Evolutionary conservation across 208 protist species (phyloP), one percentile per base, ranked within the genome.

Genomic region (Leishmania gerbilli): DNA sequence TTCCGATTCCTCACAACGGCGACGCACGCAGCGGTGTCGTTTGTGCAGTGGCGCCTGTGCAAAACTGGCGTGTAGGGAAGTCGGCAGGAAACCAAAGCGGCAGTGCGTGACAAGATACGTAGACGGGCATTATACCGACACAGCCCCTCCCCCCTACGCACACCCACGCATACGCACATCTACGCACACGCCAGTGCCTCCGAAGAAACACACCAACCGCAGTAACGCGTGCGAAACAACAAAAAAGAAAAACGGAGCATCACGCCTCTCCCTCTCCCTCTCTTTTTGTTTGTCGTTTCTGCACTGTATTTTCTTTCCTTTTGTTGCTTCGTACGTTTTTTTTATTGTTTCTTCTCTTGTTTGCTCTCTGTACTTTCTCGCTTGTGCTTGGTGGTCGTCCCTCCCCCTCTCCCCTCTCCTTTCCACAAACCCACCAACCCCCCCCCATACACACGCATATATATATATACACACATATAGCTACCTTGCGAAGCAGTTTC

Each of bases 301-400:
- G 21, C 60, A 15, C 51, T 47, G 45, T 42, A 55, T 64, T 64
- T 64, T 64, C n/a, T 64, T 65, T 76, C 5, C 21, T 76, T 24
- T 56, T 58, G 71, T 56, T 37, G 8, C 0, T 74, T 37, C 19
- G 7, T 47, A 13, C 15, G 2, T 15, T 49, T 67, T 47, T 67
- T n/a, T n/a, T n/a, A n/a, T 56, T 58, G 71, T 56, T 42, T 79
- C 42, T 40, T 74, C 27, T 49, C 71, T 55, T 58, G 4, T 76
- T 55, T 71, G 1, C 62, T 65, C 42, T 15, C 65, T 45, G 37
- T 71, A 17, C 15, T 24, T 42, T 71, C 8, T 72, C 45, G 53
- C 34, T 37, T 2, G 11, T 31, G 76, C 56, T 64, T 76, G 71
- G 8, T 53, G 34, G 51, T 45, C 60, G 58, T 24, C 21, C 1